A percentile compares a stretch with the other conserved stretches of the same genome.
Conservation (phyloP, 2,329 filamentous ascomycete genomes). For the Aspergillus amoenus region DNA sequence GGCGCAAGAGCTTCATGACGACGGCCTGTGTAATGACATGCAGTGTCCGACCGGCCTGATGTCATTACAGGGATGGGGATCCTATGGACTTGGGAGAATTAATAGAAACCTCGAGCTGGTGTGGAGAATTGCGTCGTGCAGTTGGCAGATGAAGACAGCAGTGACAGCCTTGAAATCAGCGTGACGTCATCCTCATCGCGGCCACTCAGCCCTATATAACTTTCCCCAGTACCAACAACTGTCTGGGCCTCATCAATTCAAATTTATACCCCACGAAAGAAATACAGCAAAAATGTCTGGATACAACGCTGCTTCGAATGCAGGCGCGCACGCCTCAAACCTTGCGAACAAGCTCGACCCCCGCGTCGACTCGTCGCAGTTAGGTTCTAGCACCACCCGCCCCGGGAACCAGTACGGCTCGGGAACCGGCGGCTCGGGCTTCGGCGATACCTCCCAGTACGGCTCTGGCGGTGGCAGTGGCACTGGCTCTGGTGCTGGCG, state of each 20-base stretch:
- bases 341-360: conserved; percentile 1
- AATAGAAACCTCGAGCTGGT: neutral
- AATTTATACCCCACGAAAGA: neutral
- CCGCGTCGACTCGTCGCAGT: neutral
- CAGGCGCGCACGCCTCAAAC: neutral
- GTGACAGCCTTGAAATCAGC: neutral
- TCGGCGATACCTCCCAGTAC: neutral
- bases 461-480: neutral
- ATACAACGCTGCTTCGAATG: neutral
- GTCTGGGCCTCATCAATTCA: neutral
- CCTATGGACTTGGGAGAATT: neutral
- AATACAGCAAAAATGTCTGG: neutral
- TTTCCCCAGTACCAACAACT: neutral
- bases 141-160: neutral
- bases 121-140: neutral
- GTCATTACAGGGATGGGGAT: neutral
- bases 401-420: neutral
- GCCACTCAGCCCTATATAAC: neutral
- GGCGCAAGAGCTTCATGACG: neutral
- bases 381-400: neutral
- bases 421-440: too few species aligned
- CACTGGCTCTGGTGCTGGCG: neutral
- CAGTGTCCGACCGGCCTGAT: neutral
- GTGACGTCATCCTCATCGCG: neutral
- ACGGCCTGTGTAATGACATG: conserved; percentile 1